Conservation (phyloP, 345 rosid species). For the Gossypium mustelinum region DNA sequence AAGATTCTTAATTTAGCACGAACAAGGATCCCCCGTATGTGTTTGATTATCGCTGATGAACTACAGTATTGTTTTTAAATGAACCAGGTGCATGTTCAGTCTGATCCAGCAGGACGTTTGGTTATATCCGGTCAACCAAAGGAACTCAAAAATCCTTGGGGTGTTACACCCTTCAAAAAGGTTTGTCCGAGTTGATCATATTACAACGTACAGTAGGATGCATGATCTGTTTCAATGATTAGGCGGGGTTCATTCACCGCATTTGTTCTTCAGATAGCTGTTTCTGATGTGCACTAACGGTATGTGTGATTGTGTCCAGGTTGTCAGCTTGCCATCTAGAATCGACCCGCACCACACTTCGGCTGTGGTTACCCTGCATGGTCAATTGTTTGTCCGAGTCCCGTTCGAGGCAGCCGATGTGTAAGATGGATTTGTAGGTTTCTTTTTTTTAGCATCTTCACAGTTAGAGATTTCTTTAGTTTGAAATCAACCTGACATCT, state of each 20-base stretch:
- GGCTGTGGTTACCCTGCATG: conserved; percentile 70
- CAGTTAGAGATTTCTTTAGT: neutral
- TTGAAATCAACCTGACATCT: too few species aligned
- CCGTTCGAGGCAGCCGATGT: conserved; percentile 40
- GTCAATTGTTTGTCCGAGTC: conserved; percentile 61
- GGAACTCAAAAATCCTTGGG: conserved; percentile 70
- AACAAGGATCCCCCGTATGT: neutral
- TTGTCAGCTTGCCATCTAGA: conserved; percentile 59
- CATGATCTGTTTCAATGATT: neutral
- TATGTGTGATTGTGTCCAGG: conserved; percentile 26
- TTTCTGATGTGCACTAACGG: neutral
- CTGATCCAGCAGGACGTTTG: conserved; percentile 72
- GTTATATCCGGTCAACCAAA: conserved; percentile 67
- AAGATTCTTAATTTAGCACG: neutral
- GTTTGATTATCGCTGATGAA: neutral
- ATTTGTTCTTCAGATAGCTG: neutral
- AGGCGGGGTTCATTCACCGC: neutral
- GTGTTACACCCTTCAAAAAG: conserved; percentile 67
- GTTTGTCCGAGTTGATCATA: conserved; percentile 26
- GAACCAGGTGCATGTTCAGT: conserved; percentile 63
- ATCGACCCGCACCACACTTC: conserved; percentile 65
- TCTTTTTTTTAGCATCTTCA: neutral
- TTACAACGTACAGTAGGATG: neutral
- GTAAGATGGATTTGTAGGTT: conserved; percentile 25
- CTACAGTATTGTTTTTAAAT: neutral